Percentiles rank a stretch among this genome's conserved stretches.
These are phyloP conservation scores for Quercus glauca DNA, from an alignment of 306 rosid species.

Conservation along the genomic window DNA sequence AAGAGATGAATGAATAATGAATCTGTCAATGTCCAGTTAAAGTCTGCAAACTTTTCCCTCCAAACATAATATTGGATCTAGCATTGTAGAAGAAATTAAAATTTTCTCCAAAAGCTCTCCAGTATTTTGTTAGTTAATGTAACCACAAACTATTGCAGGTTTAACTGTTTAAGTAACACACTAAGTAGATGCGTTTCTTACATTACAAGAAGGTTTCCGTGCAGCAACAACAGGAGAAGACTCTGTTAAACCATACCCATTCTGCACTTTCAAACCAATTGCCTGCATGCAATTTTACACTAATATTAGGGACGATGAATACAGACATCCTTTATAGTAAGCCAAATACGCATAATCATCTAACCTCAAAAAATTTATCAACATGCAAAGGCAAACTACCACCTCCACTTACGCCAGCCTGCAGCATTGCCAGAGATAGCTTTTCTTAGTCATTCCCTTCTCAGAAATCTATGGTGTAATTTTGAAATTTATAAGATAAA, in stretches of 20 bases:
- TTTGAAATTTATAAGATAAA: conserved; percentile 13
- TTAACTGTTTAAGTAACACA: not conserved
- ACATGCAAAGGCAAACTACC: conserved; percentile 79
- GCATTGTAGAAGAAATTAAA: not conserved
- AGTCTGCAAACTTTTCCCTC: not conserved
- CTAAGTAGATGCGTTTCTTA: conserved; percentile 37
- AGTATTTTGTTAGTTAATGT: not conserved
- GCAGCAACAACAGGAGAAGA: conserved; percentile 83
- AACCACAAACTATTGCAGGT: not conserved
- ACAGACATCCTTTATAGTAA: not conserved
- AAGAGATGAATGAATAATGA: not conserved
- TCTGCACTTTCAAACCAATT: conserved; percentile 77
- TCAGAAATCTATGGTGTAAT: conserved; percentile 18
- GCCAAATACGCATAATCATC: conserved; percentile 11
- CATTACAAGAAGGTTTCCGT: conserved; percentile 70
- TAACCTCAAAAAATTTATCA: conserved; percentile 89
- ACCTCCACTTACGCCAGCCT: conserved; percentile 98
- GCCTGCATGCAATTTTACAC: conserved; percentile 52
- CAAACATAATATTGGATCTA: not conserved
- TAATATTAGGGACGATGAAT: conserved; percentile 5
- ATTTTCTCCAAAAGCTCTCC: not conserved
- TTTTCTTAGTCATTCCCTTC: conserved; percentile 16
- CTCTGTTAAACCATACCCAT: conserved; percentile 97
- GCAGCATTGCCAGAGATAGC: conserved; percentile 34
- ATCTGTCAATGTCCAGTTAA: not conserved